A percentile compares a stretch with the other conserved stretches of the same genome.
Conservation (phyloP, 768 basidiomycete genomes). For the Psilocybe cyanescens region DNA sequence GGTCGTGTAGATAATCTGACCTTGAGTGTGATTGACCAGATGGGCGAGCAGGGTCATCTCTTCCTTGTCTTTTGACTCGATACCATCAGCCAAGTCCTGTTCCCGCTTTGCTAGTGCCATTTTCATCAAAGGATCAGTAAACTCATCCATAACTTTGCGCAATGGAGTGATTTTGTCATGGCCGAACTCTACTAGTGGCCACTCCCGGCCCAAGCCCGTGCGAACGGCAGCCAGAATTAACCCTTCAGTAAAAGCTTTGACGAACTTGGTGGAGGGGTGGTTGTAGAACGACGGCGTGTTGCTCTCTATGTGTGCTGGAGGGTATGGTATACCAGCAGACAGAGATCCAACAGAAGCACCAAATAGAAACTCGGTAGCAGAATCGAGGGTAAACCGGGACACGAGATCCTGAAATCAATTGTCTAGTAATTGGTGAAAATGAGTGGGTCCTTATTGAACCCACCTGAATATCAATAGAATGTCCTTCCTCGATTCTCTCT, state of each 20-base stretch:
- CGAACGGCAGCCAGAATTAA: neutral
- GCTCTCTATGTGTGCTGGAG: neutral
- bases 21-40: conserved; percentile 31
- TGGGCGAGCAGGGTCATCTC: conserved; percentile 10
- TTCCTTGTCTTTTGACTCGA: neutral
- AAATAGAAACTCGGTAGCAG: conserved; percentile 7
- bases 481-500: conserved; percentile 44
- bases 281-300: neutral
- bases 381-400: conserved; percentile 5
- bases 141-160: conserved; percentile 4
- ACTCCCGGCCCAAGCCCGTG: neutral
- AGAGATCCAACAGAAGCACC: conserved; percentile 3
- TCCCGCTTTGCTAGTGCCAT: conserved; percentile 11
- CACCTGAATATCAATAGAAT: conserved; percentile 64
- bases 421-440: too few species aligned
- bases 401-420: conserved; percentile 4
- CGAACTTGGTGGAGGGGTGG: conserved; percentile 18
- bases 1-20: conserved; percentile 28
- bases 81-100: neutral
- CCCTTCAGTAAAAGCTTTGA: conserved; percentile 13
- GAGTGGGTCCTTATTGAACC: conserved; percentile 16
- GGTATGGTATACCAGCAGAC: conserved; percentile 2
- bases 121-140: conserved; percentile 19
- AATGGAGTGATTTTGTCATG: conserved; percentile 12
- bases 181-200: conserved; percentile 17